Conservation (phyloP, 768 basidiomycete species). For the Boletus subcaerulescens region DNA sequence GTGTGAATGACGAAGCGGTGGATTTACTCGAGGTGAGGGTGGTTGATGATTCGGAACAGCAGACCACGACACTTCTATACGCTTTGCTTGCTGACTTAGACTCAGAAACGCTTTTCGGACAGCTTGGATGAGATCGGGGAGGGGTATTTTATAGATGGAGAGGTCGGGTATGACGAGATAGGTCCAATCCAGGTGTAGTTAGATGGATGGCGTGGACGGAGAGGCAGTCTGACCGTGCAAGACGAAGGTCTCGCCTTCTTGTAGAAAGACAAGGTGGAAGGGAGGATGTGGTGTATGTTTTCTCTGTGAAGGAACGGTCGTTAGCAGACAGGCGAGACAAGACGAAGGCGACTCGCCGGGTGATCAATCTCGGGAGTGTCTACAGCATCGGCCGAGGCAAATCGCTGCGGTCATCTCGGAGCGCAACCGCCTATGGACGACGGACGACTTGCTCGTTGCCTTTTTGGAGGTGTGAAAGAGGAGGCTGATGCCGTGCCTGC, state of each 20-base stretch:
- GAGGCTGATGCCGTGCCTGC: constrained; percentile 12
- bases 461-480: constrained; percentile 25
- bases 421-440: constrained; percentile 20
- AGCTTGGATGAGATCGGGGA: constrained; percentile 22
- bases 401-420: constrained; percentile 22
- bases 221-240: constrained; percentile 17
- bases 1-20: neutral
- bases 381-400: constrained; percentile 14
- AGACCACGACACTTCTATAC: constrained; percentile 17
- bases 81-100: constrained; percentile 6
- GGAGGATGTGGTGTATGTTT: neutral
- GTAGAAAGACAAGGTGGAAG: constrained; percentile 4
- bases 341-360: neutral
- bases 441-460: constrained; percentile 21
- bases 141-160: constrained; percentile 23
- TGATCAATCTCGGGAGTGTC: neutral
- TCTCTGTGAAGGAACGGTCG: neutral
- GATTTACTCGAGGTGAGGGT: neutral
- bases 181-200: no score
- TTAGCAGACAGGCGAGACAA: neutral
- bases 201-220: no score
- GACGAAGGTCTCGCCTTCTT: neutral
- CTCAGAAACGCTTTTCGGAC: constrained; percentile 22
- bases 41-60: neutral
- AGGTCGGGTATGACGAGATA: constrained; percentile 27